Evolutionary conservation across 169 alveolate genomes (phyloP), one percentile per base, ranked within the genome.

Genomic region (Cryptosporidium muris): DNA sequence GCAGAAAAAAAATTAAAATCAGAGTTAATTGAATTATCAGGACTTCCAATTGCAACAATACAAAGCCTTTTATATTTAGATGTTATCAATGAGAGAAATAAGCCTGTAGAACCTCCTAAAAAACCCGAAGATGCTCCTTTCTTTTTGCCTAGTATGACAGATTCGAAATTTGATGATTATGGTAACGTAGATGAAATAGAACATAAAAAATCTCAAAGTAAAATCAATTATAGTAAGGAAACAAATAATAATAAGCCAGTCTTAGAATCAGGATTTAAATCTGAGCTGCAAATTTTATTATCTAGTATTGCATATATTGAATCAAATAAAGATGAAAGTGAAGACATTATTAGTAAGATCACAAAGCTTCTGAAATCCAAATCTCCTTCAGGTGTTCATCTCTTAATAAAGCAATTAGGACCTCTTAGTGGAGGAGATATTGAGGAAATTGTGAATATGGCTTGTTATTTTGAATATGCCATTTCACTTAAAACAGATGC

Each of bases 41-140:
- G 81, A 11, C 54, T 81, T 1, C 89, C 89, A 25, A 45, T 66
- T 47, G 43, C 89, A 48, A 81, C 82, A 16, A 54, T 56, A 45
- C 88, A 82, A 51, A 65, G 63, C 34, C 45, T 80, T 45, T 54
- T 82, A 3, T 48, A 89, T 54, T 63, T 94, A 16, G 97, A 94
- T 47, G 88, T 90, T 54, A 90, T 94, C 6, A 93, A 92, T 68
- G 96, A 94, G 74, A 90, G 96, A 88, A 94, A 92, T 62, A 92
- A 91, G 51, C 96, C 96, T 7, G 67, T 92, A 12, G 82, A 90
- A 36, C 91, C 95, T 58, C 90, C 91, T 34, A 91, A 91, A 63
- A 92, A 92, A 65, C 90, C 91, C 16, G 95, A 92, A 66, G 91
- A 91, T 66, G 95, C 92, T 25, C 97, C 97, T 6, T 94, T 94